Percentiles rank a stretch among this genome's conserved stretches.
These are phyloP conservation scores for Oldenlandia corymbosa DNA, from an alignment of 257 asterid species.

Conservation along the genomic window DNA sequence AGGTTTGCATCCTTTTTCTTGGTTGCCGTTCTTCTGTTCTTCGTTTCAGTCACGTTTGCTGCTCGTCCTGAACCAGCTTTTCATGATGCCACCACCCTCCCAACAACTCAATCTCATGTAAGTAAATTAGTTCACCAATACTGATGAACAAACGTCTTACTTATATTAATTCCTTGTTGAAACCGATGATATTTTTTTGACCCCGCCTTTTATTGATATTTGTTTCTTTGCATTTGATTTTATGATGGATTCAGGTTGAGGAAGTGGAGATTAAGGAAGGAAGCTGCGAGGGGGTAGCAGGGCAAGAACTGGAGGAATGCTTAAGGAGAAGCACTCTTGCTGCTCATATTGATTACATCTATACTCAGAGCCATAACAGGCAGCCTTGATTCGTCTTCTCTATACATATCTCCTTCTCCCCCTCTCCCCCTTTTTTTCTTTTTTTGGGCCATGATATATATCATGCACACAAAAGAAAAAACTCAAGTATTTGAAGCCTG, in stretches of 20 bases:
- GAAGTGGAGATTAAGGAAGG: constrained; percentile 21
- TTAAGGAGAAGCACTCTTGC: constrained; percentile 51
- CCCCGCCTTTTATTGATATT: not conserved
- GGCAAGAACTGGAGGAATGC: constrained; percentile 44
- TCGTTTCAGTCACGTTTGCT: constrained; percentile 33
- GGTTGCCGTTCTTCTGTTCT: constrained; percentile 37
- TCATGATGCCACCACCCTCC: constrained; percentile 2
- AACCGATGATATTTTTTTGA: not conserved
- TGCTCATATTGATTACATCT: constrained; percentile 64
- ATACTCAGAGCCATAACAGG: constrained; percentile 53
- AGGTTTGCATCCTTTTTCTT: constrained; percentile 33
- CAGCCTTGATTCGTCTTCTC: too few species aligned
- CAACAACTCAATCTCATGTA: constrained; percentile 18
- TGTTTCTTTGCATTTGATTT: not conserved
- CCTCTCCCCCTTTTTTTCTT: too few species aligned
- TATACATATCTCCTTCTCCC: too few species aligned
- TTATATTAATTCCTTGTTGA: not conserved
- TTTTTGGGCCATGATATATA: not conserved
- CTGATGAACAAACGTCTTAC: too few species aligned
- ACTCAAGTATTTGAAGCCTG: too few species aligned
- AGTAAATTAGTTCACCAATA: too few species aligned
- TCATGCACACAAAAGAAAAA: too few species aligned
- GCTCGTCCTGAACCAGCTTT: constrained; percentile 37
- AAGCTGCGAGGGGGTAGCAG: constrained; percentile 37
- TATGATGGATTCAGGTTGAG: not conserved